phyloP scores from a whole-genome alignment of 495 filamentous ascomycete genomes.

The Penicilliopsis zonata region DNA sequence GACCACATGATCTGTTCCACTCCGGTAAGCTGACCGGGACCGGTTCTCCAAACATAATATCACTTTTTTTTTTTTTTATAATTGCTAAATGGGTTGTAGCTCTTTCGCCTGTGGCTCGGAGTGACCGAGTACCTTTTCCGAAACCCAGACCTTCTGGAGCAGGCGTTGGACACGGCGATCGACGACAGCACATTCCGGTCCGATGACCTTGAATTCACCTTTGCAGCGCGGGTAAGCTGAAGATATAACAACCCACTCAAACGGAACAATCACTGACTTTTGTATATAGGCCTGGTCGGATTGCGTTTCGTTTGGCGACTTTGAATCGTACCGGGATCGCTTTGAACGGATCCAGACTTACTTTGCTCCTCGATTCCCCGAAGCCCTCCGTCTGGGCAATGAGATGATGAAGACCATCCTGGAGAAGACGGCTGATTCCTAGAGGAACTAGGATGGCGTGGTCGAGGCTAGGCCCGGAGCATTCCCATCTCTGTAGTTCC shows the following conservation, averaged over 20 bases:
- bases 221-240: conserved; percentile 63
- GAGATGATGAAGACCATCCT: conserved; percentile 95
- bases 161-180: conserved; percentile 72
- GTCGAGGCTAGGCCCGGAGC: background rate
- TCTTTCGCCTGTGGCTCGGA: conserved; percentile 96
- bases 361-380: conserved; percentile 79
- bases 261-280: conserved; percentile 3
- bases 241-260: no score
- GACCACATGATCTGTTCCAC: conserved; percentile 99
- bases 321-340: conserved; percentile 77
- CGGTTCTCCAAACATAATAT: background rate
- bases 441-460: background rate
- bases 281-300: conserved; percentile 73
- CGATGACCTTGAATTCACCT: conserved; percentile 94
- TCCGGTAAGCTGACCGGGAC: conserved; percentile 58
- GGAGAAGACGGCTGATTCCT: conserved; percentile 47
- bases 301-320: conserved; percentile 79
- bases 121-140: conserved; percentile 96
- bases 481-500: no score
- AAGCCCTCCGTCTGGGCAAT: conserved; percentile 77
- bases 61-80: background rate
- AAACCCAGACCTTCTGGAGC: conserved; percentile 70
- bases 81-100: conserved; percentile 25
- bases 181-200: conserved; percentile 78
- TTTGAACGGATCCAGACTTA: conserved; percentile 83